These are phyloP conservation scores for Beauveria asiatica DNA, from an alignment of 2,329 filamentous ascomycete genomes.

Conservation along the genomic window DNA sequence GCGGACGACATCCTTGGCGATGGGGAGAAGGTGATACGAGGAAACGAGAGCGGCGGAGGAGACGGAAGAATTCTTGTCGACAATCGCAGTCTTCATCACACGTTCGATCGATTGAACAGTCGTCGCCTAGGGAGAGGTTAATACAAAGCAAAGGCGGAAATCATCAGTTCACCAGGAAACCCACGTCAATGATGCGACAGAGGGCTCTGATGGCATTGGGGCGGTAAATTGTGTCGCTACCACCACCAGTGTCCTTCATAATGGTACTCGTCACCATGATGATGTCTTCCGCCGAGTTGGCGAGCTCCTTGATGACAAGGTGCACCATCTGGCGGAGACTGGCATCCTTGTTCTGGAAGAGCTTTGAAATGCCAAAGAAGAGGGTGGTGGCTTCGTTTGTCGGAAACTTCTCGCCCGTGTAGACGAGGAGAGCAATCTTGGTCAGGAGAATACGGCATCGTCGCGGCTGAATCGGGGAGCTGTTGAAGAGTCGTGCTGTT, in stretches of 20 bases:
- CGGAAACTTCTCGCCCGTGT: slow-evolving; percentile 94
- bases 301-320: slow-evolving; percentile 94
- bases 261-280: slow-evolving; percentile 99
- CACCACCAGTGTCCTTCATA: slow-evolving; percentile 97
- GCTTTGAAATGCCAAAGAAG: slow-evolving; percentile 98
- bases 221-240: slow-evolving; percentile 86
- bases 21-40: slow-evolving; percentile 93
- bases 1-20: slow-evolving; percentile 88
- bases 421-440: slow-evolving; percentile 92
- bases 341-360: slow-evolving; percentile 99
- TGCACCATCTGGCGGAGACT: slow-evolving; percentile 98
- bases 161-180: slow-evolving; percentile 23
- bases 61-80: slow-evolving; percentile 97
- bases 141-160: slow-evolving; percentile 9
- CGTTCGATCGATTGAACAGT: slow-evolving; percentile 97
- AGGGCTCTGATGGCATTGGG: slow-evolving; percentile 93
- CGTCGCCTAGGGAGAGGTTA: slow-evolving; percentile 55
- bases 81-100: slow-evolving; percentile 97
- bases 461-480: slow-evolving; percentile 90
- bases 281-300: slow-evolving; percentile 91
- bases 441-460: slow-evolving; percentile 96
- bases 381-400: slow-evolving; percentile 95
- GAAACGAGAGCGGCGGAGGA: slow-evolving; percentile 93
- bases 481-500: slow-evolving; percentile 92
- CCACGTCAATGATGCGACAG: slow-evolving; percentile 92